phyloP scores from a whole-genome alignment of 176 grass and related monocot genomes.

The Phoenix dactylifera region DNA sequence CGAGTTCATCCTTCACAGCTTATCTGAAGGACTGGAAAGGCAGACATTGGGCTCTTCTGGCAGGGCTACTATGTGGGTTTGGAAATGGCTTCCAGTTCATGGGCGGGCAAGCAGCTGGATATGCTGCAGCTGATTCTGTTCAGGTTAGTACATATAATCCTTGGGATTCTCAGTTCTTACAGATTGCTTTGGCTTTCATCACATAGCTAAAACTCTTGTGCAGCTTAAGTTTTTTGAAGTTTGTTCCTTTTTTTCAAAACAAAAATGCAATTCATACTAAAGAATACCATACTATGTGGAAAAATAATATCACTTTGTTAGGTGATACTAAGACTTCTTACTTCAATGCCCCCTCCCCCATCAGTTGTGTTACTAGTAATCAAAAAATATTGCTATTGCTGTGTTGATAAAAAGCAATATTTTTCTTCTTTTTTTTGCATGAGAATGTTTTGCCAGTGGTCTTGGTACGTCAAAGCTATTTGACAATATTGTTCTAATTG shows the following conservation, averaged over 20 bases:
- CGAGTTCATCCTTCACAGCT: constrained; percentile 59
- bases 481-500: not conserved
- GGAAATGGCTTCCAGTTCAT: constrained; percentile 98
- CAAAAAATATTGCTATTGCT: not conserved
- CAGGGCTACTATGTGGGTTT: constrained; percentile 70
- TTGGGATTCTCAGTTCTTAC: no score
- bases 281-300: no score
- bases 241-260: no score
- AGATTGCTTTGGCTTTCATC: no score
- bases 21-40: constrained; percentile 87
- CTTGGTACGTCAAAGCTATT: not conserved
- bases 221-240: no score
- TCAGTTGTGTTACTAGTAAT: no score
- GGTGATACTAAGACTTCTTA: no score
- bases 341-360: no score
- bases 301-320: no score
- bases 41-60: constrained; percentile 86
- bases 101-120: constrained; percentile 92
- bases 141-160: constrained; percentile 36
- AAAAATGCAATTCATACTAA: no score
- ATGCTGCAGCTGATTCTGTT: constrained; percentile 95
- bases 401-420: not conserved
- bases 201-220: no score
- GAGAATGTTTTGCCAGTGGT: no score
- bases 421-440: not conserved